Base-by-base conservation (phyloP, 306 rosid genomes). In the Chamaecrista fasciculata region DNA sequence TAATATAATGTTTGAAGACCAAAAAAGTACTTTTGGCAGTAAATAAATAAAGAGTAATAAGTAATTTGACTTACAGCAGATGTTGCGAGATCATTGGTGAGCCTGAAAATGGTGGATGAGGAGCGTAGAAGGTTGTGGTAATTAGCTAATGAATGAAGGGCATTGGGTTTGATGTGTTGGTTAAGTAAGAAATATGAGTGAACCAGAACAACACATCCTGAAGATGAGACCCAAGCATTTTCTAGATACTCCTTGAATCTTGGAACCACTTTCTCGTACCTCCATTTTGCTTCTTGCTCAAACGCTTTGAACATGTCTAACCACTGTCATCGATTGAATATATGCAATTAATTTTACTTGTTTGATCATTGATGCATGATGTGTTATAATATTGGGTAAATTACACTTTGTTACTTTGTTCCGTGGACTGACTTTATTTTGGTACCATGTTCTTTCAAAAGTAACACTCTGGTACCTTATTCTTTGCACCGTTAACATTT, bases 31-130 rank as follows among this genome's bases (percentile, higher is more conserved):
- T n/a, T n/a, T n/a, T n/a, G n/a, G n/a, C n/a, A n/a, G n/a, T n/a
- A n/a, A n/a, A n/a, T n/a, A n/a, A n/a, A n/a, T n/a, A n/a, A n/a
- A n/a, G n/a, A n/a, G n/a, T n/a, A n/a, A n/a, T n/a, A n/a, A n/a
- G n/a, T n/a, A n/a, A n/a, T n/a, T n/a, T n/a, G n/a, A n/a, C 12
- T 7, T 10, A 81, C 83, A 73, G 33, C 31, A 0, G 75, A 69
- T 23, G 84, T 79, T 43, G 51, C 78, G 58, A 76, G 50, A 67
- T 85, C 89, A 4, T 85, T 79, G 69, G 19, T 6, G 15, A 82
- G 70, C 23, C 86, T 76, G 15, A 79, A 78, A 40, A 80, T 74
- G n/a, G 31, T 40, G 11, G 71, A 55, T 2, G 81, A 75, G 66
- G 70, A 70, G 3, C 74, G 78, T 59, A 79, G 14, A 60, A 73